phyloP scores from a whole-genome alignment of 805 yeast species.

The Metschnikowia lochheadii region DNA sequence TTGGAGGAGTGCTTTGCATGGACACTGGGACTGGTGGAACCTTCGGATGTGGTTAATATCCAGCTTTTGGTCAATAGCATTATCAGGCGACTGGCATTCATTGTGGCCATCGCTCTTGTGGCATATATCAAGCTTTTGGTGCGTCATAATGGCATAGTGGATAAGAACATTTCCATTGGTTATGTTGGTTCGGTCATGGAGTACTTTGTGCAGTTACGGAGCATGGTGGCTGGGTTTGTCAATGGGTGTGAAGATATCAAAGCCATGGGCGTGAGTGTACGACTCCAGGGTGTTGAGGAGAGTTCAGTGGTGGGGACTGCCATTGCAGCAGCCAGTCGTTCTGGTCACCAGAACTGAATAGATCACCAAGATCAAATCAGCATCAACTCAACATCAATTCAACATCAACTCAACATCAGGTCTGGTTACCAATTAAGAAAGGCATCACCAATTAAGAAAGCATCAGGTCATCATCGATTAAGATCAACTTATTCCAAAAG shows the following conservation, averaged over 20 bases:
- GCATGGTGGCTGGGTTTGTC: conserved; percentile 20
- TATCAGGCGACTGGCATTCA: conserved; percentile 42
- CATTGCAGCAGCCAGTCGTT: conserved; percentile 42
- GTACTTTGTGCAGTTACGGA: conserved; percentile 39
- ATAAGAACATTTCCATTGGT: conserved; percentile 33
- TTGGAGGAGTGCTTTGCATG: conserved; percentile 23
- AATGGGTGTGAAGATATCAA: conserved; percentile 23
- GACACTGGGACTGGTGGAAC: conserved; percentile 16
- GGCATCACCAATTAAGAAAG: too few species aligned
- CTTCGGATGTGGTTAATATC: conserved; percentile 26
- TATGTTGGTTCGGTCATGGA: conserved; percentile 51
- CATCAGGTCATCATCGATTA: too few species aligned
- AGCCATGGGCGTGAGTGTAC: conserved; percentile 29
- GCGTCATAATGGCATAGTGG: conserved; percentile 19
- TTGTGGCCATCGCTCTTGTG: conserved; percentile 40
- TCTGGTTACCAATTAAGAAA: too few species aligned
- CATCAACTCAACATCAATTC: too few species aligned
- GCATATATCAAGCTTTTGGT: conserved; percentile 31
- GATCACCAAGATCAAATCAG: too few species aligned
- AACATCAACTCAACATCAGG: too few species aligned
- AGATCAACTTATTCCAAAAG: too few species aligned
- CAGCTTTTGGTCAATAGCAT: conserved; percentile 33
- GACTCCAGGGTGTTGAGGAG: conserved; percentile 39
- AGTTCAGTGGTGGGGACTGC: conserved; percentile 54
- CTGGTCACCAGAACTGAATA: too few species aligned